These are phyloP conservation scores for Pythium scleroteichum DNA, from an alignment of 352 stramenopile species.

Conservation along the genomic window DNA sequence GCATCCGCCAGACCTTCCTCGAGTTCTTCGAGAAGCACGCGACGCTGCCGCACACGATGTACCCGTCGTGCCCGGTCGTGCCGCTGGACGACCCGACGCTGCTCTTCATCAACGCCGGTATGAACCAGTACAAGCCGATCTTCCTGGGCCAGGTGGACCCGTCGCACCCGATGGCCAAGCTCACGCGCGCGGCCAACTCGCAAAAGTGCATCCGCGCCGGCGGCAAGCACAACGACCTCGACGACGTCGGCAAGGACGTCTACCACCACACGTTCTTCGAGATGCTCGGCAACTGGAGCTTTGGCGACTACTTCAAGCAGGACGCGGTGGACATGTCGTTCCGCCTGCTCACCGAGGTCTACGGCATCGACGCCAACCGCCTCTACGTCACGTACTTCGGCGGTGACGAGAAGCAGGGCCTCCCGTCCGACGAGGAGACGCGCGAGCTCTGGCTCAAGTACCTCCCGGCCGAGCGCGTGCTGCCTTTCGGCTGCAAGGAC, in stretches of 20 bases:
- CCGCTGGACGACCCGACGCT: constrained; percentile 98
- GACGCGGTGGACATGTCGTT: constrained; percentile 97
- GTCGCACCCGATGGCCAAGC: constrained; percentile 87
- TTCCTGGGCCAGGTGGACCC: constrained; percentile 98
- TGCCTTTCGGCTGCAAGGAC: constrained; percentile 96
- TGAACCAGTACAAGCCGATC: constrained; percentile 99
- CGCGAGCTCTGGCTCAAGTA: constrained; percentile 88
- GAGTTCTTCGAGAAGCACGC: constrained; percentile 95
- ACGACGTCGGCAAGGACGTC: constrained; percentile 98
- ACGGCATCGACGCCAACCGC: constrained; percentile 90
- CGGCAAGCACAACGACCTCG: constrained; percentile 99
- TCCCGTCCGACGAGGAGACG: constrained; percentile 92
- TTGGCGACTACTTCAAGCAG: constrained; percentile 99
- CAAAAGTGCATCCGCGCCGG: constrained; percentile 99
- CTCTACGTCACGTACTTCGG: constrained; percentile 99
- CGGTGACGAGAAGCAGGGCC: constrained; percentile 87
- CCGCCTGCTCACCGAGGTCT: constrained; percentile 96
- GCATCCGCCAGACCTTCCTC: constrained; percentile 97
- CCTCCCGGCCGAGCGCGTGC: constrained; percentile 86
- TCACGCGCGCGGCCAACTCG: constrained; percentile 94
- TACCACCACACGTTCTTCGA: constrained; percentile 99
- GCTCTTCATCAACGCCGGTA: constrained; percentile 99
- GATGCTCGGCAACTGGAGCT: constrained; percentile 99
- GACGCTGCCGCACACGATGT: constrained; percentile 91
- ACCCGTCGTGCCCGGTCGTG: constrained; percentile 95